These are phyloP conservation scores for Pharnaceum exiguum DNA, from an alignment of 148 eudicot species.

Conservation along the genomic window DNA sequence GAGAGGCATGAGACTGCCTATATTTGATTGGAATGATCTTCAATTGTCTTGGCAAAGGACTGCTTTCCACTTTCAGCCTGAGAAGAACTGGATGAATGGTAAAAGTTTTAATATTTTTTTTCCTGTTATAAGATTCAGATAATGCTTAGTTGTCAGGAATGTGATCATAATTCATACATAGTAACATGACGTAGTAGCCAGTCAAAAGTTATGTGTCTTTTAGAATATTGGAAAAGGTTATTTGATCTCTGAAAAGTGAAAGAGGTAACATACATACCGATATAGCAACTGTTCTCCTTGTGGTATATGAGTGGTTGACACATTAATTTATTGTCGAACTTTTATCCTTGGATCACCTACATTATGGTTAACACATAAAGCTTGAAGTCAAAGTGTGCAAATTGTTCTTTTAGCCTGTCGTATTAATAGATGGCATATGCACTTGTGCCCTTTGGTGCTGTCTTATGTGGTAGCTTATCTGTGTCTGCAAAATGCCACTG, in stretches of 20 bases:
- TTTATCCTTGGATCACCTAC: background rate
- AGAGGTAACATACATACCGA: too few relatives aligned
- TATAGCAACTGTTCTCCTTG: too few relatives aligned
- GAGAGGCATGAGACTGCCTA: constrained; percentile 14
- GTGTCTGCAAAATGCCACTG: constrained; percentile 5
- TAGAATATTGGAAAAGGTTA: background rate
- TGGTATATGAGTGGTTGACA: background rate
- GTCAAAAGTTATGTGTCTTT: background rate
- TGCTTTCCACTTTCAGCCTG: constrained; percentile 66
- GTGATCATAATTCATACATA: too few relatives aligned
- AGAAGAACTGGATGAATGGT: constrained; percentile 84
- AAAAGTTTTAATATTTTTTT: background rate
- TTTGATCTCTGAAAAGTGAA: constrained; percentile 6
- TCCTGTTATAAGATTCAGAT: background rate
- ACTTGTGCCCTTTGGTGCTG: background rate
- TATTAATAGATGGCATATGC: background rate
- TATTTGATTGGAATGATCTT: constrained; percentile 34
- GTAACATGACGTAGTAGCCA: too few relatives aligned
- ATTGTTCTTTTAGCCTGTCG: background rate
- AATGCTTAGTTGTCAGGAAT: background rate
- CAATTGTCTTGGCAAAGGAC: constrained; percentile 68
- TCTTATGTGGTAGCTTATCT: background rate
- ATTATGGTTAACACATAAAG: background rate
- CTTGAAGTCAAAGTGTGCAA: background rate
- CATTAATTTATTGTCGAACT: too few relatives aligned